Base-by-base conservation (phyloP, 352 stramenopile species). In the Pythium monospermum region DNA sequence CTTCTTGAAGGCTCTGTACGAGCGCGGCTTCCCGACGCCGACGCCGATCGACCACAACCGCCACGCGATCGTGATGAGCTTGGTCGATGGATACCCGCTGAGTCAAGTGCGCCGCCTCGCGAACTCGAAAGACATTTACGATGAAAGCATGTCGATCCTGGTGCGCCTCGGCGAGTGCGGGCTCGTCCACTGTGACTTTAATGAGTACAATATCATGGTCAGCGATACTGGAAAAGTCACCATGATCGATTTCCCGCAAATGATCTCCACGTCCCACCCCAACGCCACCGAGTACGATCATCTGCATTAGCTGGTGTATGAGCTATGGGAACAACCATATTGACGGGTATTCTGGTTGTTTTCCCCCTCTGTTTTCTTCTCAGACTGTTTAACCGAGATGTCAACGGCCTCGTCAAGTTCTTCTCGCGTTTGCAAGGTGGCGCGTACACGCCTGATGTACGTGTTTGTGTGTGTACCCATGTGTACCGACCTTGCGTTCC, bases 161-260 rank as follows among this genome's bases (percentile, higher is more conserved):
- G 76, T 96, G 35, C 82, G 91, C n/a, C 73, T 99, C 36, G 97
- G 96, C 10, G 71, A 96, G 53, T 97, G 97, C 69, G 97, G 97
- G 18, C 80, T 99, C 23, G 94, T 99, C 15, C 97, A 99, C 76
- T 99, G 97, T 66, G 97, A 99, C 72, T 98, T 99, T 64, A 99
- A 99, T 81, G 97, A 99, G 76, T 98, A 99, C 75, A 99, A 99
- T 73, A 85, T 99, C 43, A 97, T 99, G 87, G 93, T 99, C 22
- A 87, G 97, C 69, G 76, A 94, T 40, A 64, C 71, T 32, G 76
- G 87, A 46, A 85, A 95, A 66, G 87, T 99, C 16, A 99, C 97
- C 15, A 95, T 99, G 68, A 99, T 99, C 73, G 97, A 99, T 86
- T 99, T 99, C 69, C 97, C 97, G 12, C 97, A 99, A 79, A 99